Conservation (phyloP, 2,329 filamentous ascomycete genomes). For the Diaporthe citri region DNA sequence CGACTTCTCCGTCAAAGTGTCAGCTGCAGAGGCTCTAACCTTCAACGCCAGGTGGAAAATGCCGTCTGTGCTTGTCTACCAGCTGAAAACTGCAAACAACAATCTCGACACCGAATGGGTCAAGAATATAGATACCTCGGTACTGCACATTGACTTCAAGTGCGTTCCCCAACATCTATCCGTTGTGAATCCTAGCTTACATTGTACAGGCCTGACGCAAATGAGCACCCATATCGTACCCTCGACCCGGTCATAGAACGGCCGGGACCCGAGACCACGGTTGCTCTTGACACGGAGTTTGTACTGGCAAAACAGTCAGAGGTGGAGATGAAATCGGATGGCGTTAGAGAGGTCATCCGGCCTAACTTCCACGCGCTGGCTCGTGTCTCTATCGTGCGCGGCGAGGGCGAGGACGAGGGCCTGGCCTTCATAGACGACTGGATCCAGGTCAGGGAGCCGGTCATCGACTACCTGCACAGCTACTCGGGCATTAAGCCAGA, state of each 20-base stretch:
- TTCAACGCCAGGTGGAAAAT: constrained; percentile 95
- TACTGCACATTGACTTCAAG: constrained; percentile 81
- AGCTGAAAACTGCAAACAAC: constrained; percentile 85
- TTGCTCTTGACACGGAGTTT: constrained; percentile 96
- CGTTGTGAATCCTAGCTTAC: constrained; percentile 43
- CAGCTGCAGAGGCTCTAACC: constrained; percentile 84
- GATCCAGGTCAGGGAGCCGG: constrained; percentile 88
- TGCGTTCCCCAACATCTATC: constrained; percentile 48
- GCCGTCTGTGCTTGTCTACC: constrained; percentile 88
- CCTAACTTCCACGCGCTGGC: constrained; percentile 92
- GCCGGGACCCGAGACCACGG: constrained; percentile 78
- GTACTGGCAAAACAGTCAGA: constrained; percentile 93
- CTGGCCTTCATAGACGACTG: constrained; percentile 97
- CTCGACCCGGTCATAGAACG: constrained; percentile 72
- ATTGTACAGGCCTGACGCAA: constrained; percentile 54
- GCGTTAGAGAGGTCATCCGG: constrained; percentile 89
- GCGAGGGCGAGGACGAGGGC: constrained; percentile 81
- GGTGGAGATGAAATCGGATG: constrained; percentile 96
- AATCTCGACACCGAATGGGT: constrained; percentile 90
- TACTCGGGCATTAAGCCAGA: constrained; percentile 91
- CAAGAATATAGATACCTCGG: constrained; percentile 81
- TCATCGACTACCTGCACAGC: constrained; percentile 94
- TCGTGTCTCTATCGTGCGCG: constrained; percentile 91
- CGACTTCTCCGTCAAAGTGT: constrained; percentile 90
- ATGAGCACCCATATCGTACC: constrained; percentile 69